Evolutionary conservation across 345 rosid species (phyloP), one percentile per base, ranked within the genome.

Genomic region (Gossypium australe): DNA sequence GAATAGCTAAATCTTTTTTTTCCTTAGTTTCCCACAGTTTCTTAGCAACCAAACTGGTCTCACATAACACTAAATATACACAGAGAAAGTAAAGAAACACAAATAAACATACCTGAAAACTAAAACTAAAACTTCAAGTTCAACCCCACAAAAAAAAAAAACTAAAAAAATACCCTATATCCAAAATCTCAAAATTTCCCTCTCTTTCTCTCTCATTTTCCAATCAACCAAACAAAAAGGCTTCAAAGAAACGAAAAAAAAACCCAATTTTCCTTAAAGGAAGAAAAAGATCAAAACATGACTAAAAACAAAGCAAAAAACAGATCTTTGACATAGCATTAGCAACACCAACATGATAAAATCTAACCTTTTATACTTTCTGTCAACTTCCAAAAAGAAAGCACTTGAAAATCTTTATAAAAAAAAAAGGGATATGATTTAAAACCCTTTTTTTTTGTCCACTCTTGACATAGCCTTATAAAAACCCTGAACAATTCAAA

Each of bases 211-310:
- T n/a, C 55, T 9, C 67, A 70, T n/a, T 71, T 70, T 43, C 67
- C 43, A 13, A 51, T 11, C 58, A 63, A 79, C 71, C 75, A 69
- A 74, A 51, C 80, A 55, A 58, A 16, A 17, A 2, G 22, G 41
- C 44, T 29, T 1, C 13, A 63, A 34, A 58, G 11, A 49, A 4
- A 48, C 9, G 9, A 72, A 29, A 14, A 45, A 45, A 34, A 48
- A 57, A 58, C 57, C 73, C 75, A 64, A 56, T 65, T 34, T 24
- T 27, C 57, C 27, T 71, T 38, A 3, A 70, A 68, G 63, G 43
- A 59, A 74, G 66, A 66, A 75, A 63, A 65, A 65, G 57, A 77
- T 58, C 49, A 75, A 75, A 58, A 4, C 74, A 44, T 60, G 76
- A 52, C 75, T 11, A 3, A 62, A 34, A 72, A 43, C 43, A 73